Base-by-base conservation (phyloP, 805 yeast species). In the Pichia paraexigua region DNA sequence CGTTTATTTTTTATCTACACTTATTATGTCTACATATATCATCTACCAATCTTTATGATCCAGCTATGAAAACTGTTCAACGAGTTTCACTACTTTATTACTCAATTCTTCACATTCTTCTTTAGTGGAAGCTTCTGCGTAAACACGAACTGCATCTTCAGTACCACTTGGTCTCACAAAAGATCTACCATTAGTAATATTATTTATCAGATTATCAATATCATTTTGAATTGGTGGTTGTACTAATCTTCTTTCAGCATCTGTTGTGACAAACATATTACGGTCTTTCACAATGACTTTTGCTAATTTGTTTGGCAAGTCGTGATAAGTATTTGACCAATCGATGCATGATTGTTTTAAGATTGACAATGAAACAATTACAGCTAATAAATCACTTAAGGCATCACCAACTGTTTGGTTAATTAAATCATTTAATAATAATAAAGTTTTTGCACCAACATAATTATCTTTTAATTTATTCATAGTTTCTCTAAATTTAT, bases 391-490 rank as follows among this genome's bases (percentile, higher is more conserved):
- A 66, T 94, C 99, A n/a, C 96, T 81, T 48, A 94, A 84, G 12
- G 99, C 96, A 66, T 94, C 99, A 30, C 99, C 99, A n/a, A 94
- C 98, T 1, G 98, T 85, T 67, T 94, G 98, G 67, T 94, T 94
- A 64, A 94, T 88, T 56, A 94, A 71, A 52, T 80, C 76, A 32
- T 85, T 77, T 53, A 92, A 76, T 17, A 79, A 71, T 53, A 74
- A 69, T 55, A 94, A 71, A 1, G 85, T 73, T 51, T 71, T 64
- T 32, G 84, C 68, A 1, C 86, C 78, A 43, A 64, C 63, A 57
- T 82, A 82, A 20, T 71, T 72, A 10, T 72, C 63, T 35, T 65
- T 56, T 47, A 68, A 66, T 11, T 60, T 60, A 2, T 60, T 60
- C 52, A 79, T 72, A 7, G 72, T 71, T 18, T 70, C 67, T 50